Base-by-base conservation (phyloP, 495 filamentous ascomycete species). In the Mytilinidion resinicola region DNA sequence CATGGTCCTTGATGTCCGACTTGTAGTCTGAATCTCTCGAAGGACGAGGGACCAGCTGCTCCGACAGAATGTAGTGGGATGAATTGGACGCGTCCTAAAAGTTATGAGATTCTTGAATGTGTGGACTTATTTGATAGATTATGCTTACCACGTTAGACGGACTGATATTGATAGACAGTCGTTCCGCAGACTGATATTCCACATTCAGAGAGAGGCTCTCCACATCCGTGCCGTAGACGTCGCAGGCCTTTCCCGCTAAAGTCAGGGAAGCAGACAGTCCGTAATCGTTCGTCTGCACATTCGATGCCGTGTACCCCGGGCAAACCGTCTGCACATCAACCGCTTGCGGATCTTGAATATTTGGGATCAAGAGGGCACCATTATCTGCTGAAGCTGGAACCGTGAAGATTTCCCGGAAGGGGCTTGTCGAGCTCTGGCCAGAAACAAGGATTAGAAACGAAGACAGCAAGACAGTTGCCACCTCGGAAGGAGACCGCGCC, bases 321-420 rank as follows among this genome's bases (percentile, higher is more conserved):
- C 83, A 86, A 1, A 83, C 81, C 3, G 76, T 72, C 69, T 93
- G 90, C 1, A 85, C 80, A 69, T 90, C 73, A 51, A 86, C 73
- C 14, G 89, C 88, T 36, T 86, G 47, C 9, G 87, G 84, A 61
- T 91, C 88, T 42, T 83, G 63, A 65, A 91, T 80, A 65, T 90
- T 88, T 37, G 89, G 85, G 25, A 90, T 70, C 36, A 90, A 59
- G 15, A 77, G 73, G 17, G 70, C 77, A 39, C 86, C 87, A 37
- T 70, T 54, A 57, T 84, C 80, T 8, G 78, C 81, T 38, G 69
- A 65, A 12, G 82, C 73, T 8, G 86, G 84, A 8, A 87, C 74
- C 1, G 81, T 84, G 69, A 80, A 85, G 37, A 66, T 42, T 11
- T 49, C 12, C 7, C 63, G 59, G 47, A 57, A 65, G 2, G 53